These are phyloP conservation scores for Penicillium arizonense DNA, from an alignment of 495 filamentous ascomycete genomes.

Conservation along the genomic window DNA sequence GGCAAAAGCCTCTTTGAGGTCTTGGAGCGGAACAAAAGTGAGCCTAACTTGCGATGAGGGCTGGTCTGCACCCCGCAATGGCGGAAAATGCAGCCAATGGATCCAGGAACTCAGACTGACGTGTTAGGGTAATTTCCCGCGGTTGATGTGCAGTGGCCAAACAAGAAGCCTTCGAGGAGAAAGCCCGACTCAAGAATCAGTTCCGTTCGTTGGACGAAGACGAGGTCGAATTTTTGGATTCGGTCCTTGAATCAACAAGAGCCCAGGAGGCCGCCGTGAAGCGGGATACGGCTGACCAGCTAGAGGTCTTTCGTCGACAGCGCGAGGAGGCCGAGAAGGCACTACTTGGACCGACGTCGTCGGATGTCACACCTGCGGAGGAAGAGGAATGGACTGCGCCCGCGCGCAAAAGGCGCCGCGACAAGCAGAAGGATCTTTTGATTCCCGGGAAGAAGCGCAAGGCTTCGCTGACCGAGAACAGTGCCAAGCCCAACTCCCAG, in stretches of 20 bases:
- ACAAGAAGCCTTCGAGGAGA: slow-evolving; percentile 95
- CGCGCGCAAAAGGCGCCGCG: slow-evolving; percentile 59
- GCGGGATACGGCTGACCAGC: slow-evolving; percentile 70
- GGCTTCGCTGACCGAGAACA: slow-evolving; percentile 29
- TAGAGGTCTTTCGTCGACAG: slow-evolving; percentile 66
- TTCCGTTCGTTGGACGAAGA: slow-evolving; percentile 92
- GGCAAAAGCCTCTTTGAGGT: slow-evolving; percentile 83
- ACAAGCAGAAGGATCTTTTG: slow-evolving; percentile 51
- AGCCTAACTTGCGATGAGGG: slow-evolving; percentile 17
- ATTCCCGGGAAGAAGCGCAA: slow-evolving; percentile 61
- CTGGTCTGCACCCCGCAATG: not conserved
- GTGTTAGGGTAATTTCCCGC: slow-evolving; percentile 11
- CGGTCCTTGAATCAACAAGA: slow-evolving; percentile 64
- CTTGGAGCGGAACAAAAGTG: slow-evolving; percentile 93
- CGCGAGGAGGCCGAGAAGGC: slow-evolving; percentile 65
- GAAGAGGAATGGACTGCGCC: slow-evolving; percentile 56
- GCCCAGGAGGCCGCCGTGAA: slow-evolving; percentile 71
- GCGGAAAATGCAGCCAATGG: not conserved
- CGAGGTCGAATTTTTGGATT: slow-evolving; percentile 89
- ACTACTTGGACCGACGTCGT: slow-evolving; percentile 35
- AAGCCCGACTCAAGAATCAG: slow-evolving; percentile 82
- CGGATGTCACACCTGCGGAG: slow-evolving; percentile 33
- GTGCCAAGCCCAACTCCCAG: slow-evolving; percentile 9
- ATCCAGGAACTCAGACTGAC: not conserved
- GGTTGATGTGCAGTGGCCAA: slow-evolving; percentile 79